Evolutionary conservation across 331 rosid species (phyloP), one percentile per base, ranked within the genome.

Genomic region (Spiraea crenata): DNA sequence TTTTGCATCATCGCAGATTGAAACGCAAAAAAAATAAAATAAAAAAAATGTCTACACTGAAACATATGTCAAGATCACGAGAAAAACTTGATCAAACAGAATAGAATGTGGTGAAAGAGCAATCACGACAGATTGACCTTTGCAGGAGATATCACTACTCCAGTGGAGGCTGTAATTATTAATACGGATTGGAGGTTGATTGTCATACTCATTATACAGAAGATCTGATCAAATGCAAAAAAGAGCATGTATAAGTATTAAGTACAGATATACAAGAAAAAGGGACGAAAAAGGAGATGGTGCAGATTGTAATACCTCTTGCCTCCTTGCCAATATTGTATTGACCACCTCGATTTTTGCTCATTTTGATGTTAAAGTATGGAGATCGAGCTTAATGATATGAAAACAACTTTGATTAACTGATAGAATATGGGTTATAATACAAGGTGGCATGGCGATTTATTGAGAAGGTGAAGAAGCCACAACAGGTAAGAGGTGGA

Each of bases 291-390:
- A 37, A 74, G 1, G 60, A 31, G 2, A 51, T 69, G 50, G 34
- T 60, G 57, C 10, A 25, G 42, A 70, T 45, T 44, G 61, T 56
- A 56, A 14, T 1, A 89, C 96, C 92, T 89, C 76, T 85, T 69
- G 92, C 92, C 56, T 81, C 85, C 79, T 80, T 84, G 38, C 96
- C 92, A 64, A 87, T 78, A 57, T 79, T 84, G 57, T 61, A 87
- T 74, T 71, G 85, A 65, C 74, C 57, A 65, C 96, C 89, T 0
- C 88, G 85, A 73, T 69, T 63, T 59, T 39, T 76, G 70, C 79
- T 80, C 85, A 85, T 87, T 82, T 61, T 79, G 71, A 65, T n/a
- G 37, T 19, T 55, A n/a, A 16, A 75, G 35, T 41, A 57, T 20
- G 62, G 80, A 65, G 72, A 79, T 79, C 60, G 65, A 78, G 15